Conservation (phyloP, 148 eudicot genomes). For the Nyssa sinensis region DNA sequence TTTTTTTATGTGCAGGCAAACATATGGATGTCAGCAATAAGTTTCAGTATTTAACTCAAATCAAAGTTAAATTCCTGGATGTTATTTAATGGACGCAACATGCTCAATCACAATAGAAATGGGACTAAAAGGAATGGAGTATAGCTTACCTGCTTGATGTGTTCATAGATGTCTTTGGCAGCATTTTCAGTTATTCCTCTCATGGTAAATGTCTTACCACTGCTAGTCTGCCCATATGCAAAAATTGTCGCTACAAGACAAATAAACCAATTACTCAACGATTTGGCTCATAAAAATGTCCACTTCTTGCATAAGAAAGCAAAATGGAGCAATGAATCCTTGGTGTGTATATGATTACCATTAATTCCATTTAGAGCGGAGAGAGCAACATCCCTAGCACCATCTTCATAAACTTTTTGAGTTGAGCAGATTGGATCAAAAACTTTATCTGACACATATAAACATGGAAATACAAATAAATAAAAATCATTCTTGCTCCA, state of each 20-base stretch:
- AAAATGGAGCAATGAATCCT: background rate
- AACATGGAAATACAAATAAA: background rate
- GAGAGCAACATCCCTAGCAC: constrained; percentile 94
- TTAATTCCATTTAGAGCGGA: constrained; percentile 93
- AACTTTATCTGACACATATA: constrained; percentile 66
- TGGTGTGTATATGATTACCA: constrained; percentile 38
- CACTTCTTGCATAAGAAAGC: background rate
- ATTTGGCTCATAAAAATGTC: background rate
- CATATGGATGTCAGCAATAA: too few relatives aligned
- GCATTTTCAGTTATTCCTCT: constrained; percentile 88
- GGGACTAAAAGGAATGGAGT: background rate
- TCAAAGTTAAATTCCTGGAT: background rate
- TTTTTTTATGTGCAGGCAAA: too few relatives aligned
- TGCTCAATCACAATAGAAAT: background rate
- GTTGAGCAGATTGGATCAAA: constrained; percentile 71
- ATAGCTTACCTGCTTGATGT: constrained; percentile 64
- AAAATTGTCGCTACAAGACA: constrained; percentile 80
- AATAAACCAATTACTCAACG: constrained; percentile 7
- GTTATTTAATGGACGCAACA: background rate
- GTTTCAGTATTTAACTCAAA: too few relatives aligned
- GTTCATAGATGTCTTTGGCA: constrained; percentile 75
- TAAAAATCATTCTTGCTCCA: background rate
- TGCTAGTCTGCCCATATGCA: constrained; percentile 99
- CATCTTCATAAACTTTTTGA: constrained; percentile 73
- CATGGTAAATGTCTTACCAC: constrained; percentile 98